phyloP scores from a whole-genome alignment of 352 stramenopile genomes.

The Phytophthora cactorum region DNA sequence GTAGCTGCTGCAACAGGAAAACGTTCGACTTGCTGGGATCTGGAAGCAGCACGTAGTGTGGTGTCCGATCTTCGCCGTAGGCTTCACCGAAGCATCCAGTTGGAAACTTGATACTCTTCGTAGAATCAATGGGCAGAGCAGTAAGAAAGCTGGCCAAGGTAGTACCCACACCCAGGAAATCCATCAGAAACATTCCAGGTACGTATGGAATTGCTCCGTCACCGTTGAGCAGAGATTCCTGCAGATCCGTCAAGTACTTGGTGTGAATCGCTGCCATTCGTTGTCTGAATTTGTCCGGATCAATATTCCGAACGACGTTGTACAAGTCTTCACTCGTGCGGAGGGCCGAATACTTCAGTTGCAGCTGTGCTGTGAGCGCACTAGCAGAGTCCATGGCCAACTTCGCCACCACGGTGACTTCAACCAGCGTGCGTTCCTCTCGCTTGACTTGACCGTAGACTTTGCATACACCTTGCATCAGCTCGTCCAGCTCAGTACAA shows the following conservation, averaged over 20 bases:
- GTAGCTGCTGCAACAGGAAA: constrained; percentile 35
- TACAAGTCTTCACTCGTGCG: constrained; percentile 21
- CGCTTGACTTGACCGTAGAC: constrained; percentile 42
- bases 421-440: constrained; percentile 40
- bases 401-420: constrained; percentile 42
- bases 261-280: constrained; percentile 5
- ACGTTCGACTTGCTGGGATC: constrained; percentile 23
- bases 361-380: constrained; percentile 24
- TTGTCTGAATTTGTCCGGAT: constrained; percentile 3
- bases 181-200: constrained; percentile 27
- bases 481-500: constrained; percentile 38
- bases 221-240: not conserved
- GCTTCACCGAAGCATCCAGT: constrained; percentile 28
- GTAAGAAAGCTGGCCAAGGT: constrained; percentile 30
- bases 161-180: constrained; percentile 22
- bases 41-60: constrained; percentile 24
- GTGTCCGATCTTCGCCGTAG: constrained; percentile 27
- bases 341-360: constrained; percentile 33
- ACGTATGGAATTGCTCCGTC: constrained; percentile 16
- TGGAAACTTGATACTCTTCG: constrained; percentile 1
- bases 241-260: constrained; percentile 7
- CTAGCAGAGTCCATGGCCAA: constrained; percentile 29
- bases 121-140: constrained; percentile 11
- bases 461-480: constrained; percentile 29
- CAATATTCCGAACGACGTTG: not conserved